These are phyloP conservation scores for Gossypium trilobum DNA, from an alignment of 441 rosid species.

Conservation along the genomic window DNA sequence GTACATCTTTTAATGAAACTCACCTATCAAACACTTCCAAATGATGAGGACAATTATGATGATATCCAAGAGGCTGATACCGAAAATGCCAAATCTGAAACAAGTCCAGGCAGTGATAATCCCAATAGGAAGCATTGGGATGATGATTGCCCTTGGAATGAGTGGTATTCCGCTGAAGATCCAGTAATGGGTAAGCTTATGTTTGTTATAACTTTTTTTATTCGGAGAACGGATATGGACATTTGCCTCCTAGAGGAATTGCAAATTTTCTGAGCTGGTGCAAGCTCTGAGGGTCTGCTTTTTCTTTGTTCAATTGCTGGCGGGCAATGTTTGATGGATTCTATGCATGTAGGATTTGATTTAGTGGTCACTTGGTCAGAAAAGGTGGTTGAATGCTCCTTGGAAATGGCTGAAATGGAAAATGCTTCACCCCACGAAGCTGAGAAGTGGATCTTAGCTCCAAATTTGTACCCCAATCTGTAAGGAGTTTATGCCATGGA, in stretches of 20 bases:
- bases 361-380: constrained; percentile 70
- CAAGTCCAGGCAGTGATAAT: constrained; percentile 35
- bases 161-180: constrained; percentile 97
- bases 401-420: constrained; percentile 97
- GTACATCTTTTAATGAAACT: constrained; percentile 82
- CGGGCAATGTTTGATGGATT: constrained; percentile 19
- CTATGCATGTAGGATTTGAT: constrained; percentile 49
- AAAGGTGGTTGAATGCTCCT: constrained; percentile 63
- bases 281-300: neutral
- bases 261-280: constrained; percentile 13
- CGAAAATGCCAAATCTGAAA: constrained; percentile 43
- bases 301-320: constrained; percentile 14
- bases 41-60: constrained; percentile 48
- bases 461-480: constrained; percentile 56
- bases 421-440: constrained; percentile 92
- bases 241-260: neutral
- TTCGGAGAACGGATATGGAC: neutral
- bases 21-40: constrained; percentile 65
- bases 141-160: constrained; percentile 98
- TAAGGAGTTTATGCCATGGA: constrained; percentile 35
- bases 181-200: constrained; percentile 60
- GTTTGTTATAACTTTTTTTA: neutral
- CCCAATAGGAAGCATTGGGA: constrained; percentile 70
- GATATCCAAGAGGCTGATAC: constrained; percentile 40
- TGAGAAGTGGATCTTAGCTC: constrained; percentile 68